Percentiles rank a stretch among this genome's conserved stretches.
Conservation (phyloP, 192 early-diverging fungal genomes). For the Hyaloraphidium curvatum region DNA sequence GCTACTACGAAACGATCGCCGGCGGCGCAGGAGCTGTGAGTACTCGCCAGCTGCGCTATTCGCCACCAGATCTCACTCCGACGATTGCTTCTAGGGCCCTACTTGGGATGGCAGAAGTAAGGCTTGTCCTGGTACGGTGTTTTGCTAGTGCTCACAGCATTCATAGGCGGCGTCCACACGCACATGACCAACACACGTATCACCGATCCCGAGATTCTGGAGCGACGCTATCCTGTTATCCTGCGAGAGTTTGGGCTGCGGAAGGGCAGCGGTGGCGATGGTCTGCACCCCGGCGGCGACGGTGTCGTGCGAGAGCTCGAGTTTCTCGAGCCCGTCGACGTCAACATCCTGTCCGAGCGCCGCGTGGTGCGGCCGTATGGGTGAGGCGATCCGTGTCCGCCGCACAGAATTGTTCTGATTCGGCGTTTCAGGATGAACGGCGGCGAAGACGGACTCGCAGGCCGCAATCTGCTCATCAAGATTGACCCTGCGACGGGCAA, state of each 20-base stretch:
- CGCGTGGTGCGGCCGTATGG: slow-evolving; percentile 82
- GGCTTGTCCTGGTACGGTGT: not conserved
- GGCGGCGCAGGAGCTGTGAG: slow-evolving; percentile 23
- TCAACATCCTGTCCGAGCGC: slow-evolving; percentile 81
- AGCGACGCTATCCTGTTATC: slow-evolving; percentile 76
- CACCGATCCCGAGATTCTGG: slow-evolving; percentile 91
- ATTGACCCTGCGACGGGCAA: slow-evolving; percentile 16
- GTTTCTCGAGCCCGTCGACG: slow-evolving; percentile 65
- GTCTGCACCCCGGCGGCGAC: slow-evolving; percentile 59
- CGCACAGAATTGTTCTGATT: slow-evolving; percentile 4
- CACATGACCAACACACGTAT: slow-evolving; percentile 98
- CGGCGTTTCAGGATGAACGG: too few relatives aligned
- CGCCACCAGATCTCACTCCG: not conserved
- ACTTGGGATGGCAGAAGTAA: slow-evolving; percentile 64
- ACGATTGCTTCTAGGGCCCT: slow-evolving; percentile 41
- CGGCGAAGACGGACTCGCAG: slow-evolving; percentile 47
- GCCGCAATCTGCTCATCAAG: slow-evolving; percentile 58
- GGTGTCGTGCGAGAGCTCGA: slow-evolving; percentile 88
- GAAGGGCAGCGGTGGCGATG: slow-evolving; percentile 40
- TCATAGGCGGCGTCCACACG: slow-evolving; percentile 26
- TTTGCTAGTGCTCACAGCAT: not conserved
- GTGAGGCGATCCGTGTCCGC: not conserved
- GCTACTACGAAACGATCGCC: slow-evolving; percentile 93
- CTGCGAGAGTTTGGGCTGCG: slow-evolving; percentile 62
- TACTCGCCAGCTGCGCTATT: not conserved